A percentile compares a stretch with the other conserved stretches of the same genome.
Conservation (phyloP, 331 rosid species). For the Rosa hybrid region DNA sequence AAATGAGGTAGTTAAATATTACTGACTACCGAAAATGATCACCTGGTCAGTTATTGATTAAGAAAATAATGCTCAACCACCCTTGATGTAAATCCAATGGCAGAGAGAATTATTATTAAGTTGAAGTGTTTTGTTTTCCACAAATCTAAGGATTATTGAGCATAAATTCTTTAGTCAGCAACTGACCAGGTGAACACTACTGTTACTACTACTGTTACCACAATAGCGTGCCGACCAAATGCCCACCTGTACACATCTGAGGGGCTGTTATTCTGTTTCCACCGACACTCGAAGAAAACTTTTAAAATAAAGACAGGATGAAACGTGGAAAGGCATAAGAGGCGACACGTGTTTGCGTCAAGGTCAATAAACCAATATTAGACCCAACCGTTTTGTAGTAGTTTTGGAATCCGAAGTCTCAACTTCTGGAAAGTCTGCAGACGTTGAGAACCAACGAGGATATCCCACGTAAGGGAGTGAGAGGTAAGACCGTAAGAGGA, state of each 20-base stretch:
- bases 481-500: neutral
- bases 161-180: too few relatives aligned
- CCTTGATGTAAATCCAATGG: too few relatives aligned
- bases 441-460: neutral
- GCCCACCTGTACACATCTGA: neutral
- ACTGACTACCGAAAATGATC: too few relatives aligned
- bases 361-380: neutral
- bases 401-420: neutral
- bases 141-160: too few relatives aligned
- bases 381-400: neutral
- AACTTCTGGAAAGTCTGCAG: neutral
- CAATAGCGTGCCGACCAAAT: slow-evolving; percentile 18
- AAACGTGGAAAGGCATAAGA: neutral
- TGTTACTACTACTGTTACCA: neutral
- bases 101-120: too few relatives aligned
- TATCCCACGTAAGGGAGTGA: neutral
- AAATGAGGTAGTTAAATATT: neutral
- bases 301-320: neutral
- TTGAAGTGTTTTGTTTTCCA: too few relatives aligned
- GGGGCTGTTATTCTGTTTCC: neutral
- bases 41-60: too few relatives aligned
- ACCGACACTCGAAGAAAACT: slow-evolving; percentile 17
- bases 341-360: neutral
- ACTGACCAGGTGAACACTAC: too few relatives aligned
- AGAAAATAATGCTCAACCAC: too few relatives aligned